These are phyloP conservation scores for Agroathelia rolfsii DNA, from an alignment of 1,284 basidiomycete species.

Conservation along the genomic window DNA sequence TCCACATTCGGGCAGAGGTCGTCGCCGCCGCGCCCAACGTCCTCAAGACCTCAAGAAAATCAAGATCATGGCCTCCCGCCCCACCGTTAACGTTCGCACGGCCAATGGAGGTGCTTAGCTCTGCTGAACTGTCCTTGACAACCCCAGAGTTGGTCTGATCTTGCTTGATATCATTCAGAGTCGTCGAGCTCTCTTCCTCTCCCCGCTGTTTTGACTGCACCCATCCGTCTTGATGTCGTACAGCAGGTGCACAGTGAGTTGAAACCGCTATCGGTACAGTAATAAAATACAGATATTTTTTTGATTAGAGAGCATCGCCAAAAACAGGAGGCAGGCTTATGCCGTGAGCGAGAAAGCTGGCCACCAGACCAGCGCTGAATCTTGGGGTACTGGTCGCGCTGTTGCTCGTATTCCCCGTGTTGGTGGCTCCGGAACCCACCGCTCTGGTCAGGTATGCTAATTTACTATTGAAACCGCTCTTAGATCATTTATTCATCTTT, in stretches of 20 bases:
- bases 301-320: slow-evolving; percentile 84
- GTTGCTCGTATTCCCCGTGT: slow-evolving; percentile 99
- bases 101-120: slow-evolving; percentile 54
- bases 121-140: not conserved
- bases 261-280: no score
- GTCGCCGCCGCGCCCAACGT: not conserved
- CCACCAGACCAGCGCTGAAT: slow-evolving; percentile 97
- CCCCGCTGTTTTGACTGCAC: slow-evolving; percentile 95
- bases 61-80: slow-evolving; percentile 80
- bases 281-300: no score
- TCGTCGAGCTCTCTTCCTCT: slow-evolving; percentile 85
- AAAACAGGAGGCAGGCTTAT: slow-evolving; percentile 98
- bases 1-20: no score
- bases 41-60: slow-evolving; percentile 16
- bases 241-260: slow-evolving; percentile 97
- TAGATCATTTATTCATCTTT: slow-evolving; percentile 8
- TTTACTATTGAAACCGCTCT: not conserved
- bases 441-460: slow-evolving; percentile 93
- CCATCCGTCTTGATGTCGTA: slow-evolving; percentile 98
- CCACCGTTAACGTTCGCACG: slow-evolving; percentile 78
- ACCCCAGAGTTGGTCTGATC: slow-evolving; percentile 4
- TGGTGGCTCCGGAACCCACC: slow-evolving; percentile 96
- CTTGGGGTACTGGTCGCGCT: slow-evolving; percentile 99
- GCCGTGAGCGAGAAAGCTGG: slow-evolving; percentile 96
- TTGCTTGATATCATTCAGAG: slow-evolving; percentile 36